Evolutionary conservation across 2,329 filamentous ascomycete genomes (phyloP), one percentile per base, ranked within the genome.

Genomic region (Colletotrichum eleusines): DNA sequence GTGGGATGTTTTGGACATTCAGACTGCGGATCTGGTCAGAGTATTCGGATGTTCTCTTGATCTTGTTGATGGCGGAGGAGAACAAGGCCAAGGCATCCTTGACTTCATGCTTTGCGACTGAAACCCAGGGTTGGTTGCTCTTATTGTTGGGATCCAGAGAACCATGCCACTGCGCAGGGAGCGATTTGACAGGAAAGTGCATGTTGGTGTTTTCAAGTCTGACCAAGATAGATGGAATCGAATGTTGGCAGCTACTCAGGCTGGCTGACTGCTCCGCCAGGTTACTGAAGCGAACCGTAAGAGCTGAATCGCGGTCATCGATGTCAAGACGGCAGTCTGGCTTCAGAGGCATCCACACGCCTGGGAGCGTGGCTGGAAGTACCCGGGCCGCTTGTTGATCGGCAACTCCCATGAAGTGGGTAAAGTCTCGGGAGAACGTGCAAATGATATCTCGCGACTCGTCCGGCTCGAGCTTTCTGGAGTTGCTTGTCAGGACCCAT

Each of bases 61-160:
- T 57, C 20, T 63, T 71, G 63, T 68, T 71, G 35, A 70, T 12
- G 20, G 72, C 69, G n/a, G 58, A 66, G 9, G 63, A 51, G 5
- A 70, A 38, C 20, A 67, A 23, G 20, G 48, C 50, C 8, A 74
- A 33, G 14, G 64, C 63, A 31, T 73, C 67, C 31, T 68, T 68
- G 33, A 46, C 35, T 20, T 71, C 46, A 5, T 71, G 57, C 7
- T 53, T 26, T 2, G 60, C 28, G 6, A 72, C 31, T 12, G 58
- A 7, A 11, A 67, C 44, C 69, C 69, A 69, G 38, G 46, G 31
- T 20, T 60, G 38, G 9, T 44, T 16, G 11, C 35, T 14, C 11
- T 38, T 28, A 8, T 42, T 14, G 59, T 5, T 28, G 14, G 42
- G 35, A 55, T 26, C 4, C 12, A 26, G 28, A 12, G 64, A 35